phyloP scores from a whole-genome alignment of 2,329 filamentous ascomycete species.

The Lizonia empirigonia region DNA sequence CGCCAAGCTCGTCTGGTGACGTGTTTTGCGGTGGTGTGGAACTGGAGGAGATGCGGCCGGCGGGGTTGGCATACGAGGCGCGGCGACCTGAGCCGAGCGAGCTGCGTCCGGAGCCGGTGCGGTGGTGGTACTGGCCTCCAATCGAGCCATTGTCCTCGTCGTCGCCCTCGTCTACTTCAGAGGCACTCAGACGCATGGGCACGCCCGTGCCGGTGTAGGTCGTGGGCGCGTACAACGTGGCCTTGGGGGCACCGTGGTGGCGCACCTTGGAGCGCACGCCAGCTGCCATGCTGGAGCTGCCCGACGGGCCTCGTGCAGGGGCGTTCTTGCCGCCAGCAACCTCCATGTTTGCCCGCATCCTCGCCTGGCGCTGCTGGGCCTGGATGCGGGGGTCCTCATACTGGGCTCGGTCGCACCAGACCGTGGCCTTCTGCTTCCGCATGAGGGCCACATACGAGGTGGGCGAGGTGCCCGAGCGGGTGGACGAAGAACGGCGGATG shows the following conservation, averaged over 20 bases:
- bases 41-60: conserved; percentile 57
- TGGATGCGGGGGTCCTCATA: conserved; percentile 84
- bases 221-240: conserved; percentile 78
- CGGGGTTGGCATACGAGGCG: conserved; percentile 46
- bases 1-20: conserved; percentile 46
- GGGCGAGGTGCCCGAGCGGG: conserved; percentile 69
- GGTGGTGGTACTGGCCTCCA: conserved; percentile 61
- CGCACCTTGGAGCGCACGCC: conserved; percentile 82
- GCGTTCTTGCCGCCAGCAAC: conserved; percentile 67
- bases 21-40: conserved; percentile 59
- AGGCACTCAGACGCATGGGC: conserved; percentile 90
- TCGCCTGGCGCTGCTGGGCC: conserved; percentile 84
- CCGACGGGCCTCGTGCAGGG: conserved; percentile 47
- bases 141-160: conserved; percentile 68
- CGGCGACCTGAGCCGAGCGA: conserved; percentile 57
- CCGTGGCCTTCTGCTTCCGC: conserved; percentile 94
- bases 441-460: conserved; percentile 94
- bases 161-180: conserved; percentile 88
- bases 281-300: conserved; percentile 44
- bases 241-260: conserved; percentile 80
- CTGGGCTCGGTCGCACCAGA: conserved; percentile 96
- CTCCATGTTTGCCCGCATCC: conserved; percentile 83
- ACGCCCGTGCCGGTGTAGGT: conserved; percentile 80
- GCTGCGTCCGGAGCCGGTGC: conserved; percentile 75
- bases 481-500: conserved; percentile 76